phyloP scores from a whole-genome alignment of 192 early-diverging fungal genomes.

The Entomortierella chlamydospora region DNA sequence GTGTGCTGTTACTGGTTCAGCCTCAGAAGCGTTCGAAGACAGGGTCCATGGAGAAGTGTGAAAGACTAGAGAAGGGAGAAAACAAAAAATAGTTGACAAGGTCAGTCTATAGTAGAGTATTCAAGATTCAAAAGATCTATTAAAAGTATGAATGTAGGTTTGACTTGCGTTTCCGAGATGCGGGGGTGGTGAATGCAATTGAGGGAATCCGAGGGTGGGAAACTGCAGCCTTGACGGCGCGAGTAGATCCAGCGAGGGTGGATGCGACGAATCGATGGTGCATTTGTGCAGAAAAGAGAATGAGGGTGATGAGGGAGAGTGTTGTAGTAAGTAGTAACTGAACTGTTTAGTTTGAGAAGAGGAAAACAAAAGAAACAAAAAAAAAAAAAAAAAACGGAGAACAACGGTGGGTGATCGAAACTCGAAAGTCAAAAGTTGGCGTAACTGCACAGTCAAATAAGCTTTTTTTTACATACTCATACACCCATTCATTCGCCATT shows the following conservation, averaged over 20 bases:
- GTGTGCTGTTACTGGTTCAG: conserved; percentile 9
- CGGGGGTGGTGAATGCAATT: conserved; percentile 22
- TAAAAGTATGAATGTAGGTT: background rate
- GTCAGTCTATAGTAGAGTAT: background rate
- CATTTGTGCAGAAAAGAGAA: conserved; percentile 16
- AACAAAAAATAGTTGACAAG: background rate
- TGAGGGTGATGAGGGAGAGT: conserved; percentile 1
- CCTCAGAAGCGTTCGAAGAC: conserved; percentile 27
- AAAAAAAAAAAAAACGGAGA: background rate
- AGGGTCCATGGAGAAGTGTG: conserved; percentile 36
- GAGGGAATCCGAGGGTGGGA: conserved; percentile 6
- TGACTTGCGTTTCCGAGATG: conserved; percentile 37
- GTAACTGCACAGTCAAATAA: background rate
- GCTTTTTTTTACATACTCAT: no score
- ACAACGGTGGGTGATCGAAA: background rate
- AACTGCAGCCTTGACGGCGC: conserved; percentile 24
- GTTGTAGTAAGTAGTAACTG: background rate
- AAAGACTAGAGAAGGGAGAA: conserved; percentile 29
- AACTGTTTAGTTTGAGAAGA: no score
- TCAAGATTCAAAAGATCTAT: background rate
- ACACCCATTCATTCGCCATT: no score
- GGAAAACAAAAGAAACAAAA: background rate
- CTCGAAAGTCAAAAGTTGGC: background rate
- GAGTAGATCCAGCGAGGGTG: conserved; percentile 28
- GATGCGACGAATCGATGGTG: conserved; percentile 43